phyloP scores from a whole-genome alignment of 2,329 filamentous ascomycete genomes.

The Fusarium phyllophilum region DNA sequence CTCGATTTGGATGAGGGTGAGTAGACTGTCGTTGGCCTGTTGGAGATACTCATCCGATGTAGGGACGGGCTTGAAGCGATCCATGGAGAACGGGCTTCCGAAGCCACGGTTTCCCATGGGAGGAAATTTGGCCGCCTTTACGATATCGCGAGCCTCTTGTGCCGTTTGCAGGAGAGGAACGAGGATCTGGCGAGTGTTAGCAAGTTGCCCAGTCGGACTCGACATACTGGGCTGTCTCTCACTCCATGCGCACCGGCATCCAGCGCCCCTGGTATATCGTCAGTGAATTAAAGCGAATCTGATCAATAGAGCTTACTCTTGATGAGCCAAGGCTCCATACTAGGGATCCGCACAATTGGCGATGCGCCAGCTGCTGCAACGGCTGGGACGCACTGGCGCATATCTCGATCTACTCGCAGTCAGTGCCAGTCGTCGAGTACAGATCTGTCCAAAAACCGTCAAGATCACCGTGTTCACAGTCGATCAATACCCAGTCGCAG shows the following conservation, averaged over 20 bases:
- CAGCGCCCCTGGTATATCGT: not conserved
- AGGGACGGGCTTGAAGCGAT: slow-evolving; percentile 9
- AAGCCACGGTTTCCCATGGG: slow-evolving; percentile 15
- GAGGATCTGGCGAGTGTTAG: not conserved
- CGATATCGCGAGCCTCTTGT: slow-evolving; percentile 9
- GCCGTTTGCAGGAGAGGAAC: slow-evolving; percentile 10
- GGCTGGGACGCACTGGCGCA: slow-evolving; percentile 16
- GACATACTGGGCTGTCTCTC: not conserved
- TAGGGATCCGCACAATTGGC: slow-evolving; percentile 16
- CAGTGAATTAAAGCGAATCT: accelerated
- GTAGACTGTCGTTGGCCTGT: slow-evolving; percentile 6
- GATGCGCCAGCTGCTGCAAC: slow-evolving; percentile 21
- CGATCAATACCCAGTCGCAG: slow-evolving; percentile 8
- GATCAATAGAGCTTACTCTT: not conserved
- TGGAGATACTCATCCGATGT: slow-evolving; percentile 16
- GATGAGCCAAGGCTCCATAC: slow-evolving; percentile 16
- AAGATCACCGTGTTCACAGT: slow-evolving; percentile 16
- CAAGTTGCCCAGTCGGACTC: accelerated
- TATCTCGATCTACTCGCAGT: not conserved
- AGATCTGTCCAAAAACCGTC: not conserved
- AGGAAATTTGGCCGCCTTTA: slow-evolving; percentile 10
- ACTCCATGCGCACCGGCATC: slow-evolving; percentile 19
- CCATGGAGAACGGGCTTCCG: slow-evolving; percentile 11
- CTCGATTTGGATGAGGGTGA: slow-evolving; percentile 17
- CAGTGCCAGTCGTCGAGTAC: not conserved